Evolutionary conservation across 768 basidiomycete genomes (phyloP).

Genomic region (Exsudoporus frostii): DNA sequence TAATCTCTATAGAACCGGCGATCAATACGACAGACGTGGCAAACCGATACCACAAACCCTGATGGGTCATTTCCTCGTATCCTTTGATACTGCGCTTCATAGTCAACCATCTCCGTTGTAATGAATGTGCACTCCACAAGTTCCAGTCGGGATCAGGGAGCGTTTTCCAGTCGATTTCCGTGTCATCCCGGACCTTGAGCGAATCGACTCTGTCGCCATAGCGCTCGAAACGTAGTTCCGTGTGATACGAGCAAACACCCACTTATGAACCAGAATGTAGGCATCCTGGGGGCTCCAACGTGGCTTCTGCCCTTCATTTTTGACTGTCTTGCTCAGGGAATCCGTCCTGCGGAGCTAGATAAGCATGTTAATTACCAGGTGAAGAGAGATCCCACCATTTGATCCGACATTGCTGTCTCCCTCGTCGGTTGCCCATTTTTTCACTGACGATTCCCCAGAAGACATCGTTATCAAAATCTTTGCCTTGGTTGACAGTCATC

Average conservation of each 20-base stretch:
- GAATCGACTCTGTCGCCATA: constrained; percentile 58
- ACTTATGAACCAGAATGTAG: constrained; percentile 82
- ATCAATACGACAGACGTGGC: constrained; percentile 2
- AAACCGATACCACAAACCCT: constrained; percentile 46
- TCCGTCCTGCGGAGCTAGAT: constrained; percentile 56
- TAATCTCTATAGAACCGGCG: constrained; percentile 52
- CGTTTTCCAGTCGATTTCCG: constrained; percentile 82
- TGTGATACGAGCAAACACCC: neutral
- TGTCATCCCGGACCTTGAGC: constrained; percentile 71
- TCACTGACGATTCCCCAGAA: constrained; percentile 80
- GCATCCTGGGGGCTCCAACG: constrained; percentile 77
- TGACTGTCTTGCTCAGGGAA: constrained; percentile 65
- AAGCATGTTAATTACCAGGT: neutral
- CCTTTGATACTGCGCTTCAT: constrained; percentile 78
- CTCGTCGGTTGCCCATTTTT: constrained; percentile 71
- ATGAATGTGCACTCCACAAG: constrained; percentile 75
- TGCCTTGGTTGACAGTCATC: constrained; percentile 71
- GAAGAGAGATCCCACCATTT: constrained; percentile 60
- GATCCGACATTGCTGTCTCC: constrained; percentile 81
- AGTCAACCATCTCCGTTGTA: constrained; percentile 78
- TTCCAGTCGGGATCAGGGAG: constrained; percentile 77
- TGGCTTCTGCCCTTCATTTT: constrained; percentile 65
- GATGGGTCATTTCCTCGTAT: constrained; percentile 76
- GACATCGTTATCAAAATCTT: constrained; percentile 71
- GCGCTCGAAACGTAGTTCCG: neutral